Conservation (phyloP, 176 grass and related monocot species). For the Pontederia paniculata region DNA sequence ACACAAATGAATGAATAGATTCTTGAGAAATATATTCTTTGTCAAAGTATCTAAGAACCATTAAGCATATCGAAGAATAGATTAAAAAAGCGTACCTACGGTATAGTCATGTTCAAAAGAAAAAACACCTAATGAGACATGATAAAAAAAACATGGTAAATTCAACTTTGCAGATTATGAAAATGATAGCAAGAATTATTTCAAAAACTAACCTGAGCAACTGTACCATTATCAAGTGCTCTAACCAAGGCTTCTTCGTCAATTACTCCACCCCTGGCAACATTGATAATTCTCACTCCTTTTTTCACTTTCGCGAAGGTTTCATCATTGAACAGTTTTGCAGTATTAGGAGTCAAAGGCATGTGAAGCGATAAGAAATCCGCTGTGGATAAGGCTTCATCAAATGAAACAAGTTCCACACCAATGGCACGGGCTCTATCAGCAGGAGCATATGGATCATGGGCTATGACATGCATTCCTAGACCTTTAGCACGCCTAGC, state of each 20-base stretch:
- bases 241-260: conserved; percentile 2
- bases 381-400: conserved; percentile 9
- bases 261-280: conserved; percentile 8
- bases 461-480: conserved; percentile 9
- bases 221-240: conserved; percentile 5
- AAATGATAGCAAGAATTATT: background rate
- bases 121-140: background rate
- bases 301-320: conserved; percentile 11
- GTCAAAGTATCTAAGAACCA: no score
- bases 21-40: no score
- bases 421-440: background rate
- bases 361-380: conserved; percentile 14
- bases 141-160: background rate
- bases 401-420: conserved; percentile 4
- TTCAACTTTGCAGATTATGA: background rate
- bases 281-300: conserved; percentile 1
- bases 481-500: conserved; percentile 5
- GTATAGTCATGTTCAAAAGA: no score
- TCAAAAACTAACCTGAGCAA: background rate
- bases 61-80: no score
- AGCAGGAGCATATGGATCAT: conserved; percentile 14
- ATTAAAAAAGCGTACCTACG: no score
- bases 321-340: conserved; percentile 12
- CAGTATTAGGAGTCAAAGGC: conserved; percentile 3
- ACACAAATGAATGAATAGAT: no score